Evolutionary conservation across 306 rosid species (phyloP).

Genomic region (Cercis canadensis): DNA sequence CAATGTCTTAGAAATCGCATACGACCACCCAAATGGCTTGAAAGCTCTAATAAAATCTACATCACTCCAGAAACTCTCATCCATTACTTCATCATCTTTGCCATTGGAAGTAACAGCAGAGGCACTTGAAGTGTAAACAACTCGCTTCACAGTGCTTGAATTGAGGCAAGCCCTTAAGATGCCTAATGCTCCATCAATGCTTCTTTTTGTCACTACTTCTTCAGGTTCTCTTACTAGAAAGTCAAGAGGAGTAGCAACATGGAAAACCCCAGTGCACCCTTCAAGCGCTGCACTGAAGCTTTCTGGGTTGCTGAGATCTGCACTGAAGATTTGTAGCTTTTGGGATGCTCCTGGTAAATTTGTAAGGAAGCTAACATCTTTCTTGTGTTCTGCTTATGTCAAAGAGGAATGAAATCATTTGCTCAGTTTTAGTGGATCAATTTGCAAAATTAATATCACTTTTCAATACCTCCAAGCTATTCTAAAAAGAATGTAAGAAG

Average conservation of each 20-base stretch:
- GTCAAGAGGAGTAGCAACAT: constrained; percentile 36
- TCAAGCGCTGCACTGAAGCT: constrained; percentile 39
- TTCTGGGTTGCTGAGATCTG: constrained; percentile 42
- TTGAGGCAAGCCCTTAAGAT: constrained; percentile 41
- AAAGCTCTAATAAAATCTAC: neutral
- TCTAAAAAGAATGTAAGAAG: too few relatives aligned
- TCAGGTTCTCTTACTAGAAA: constrained; percentile 34
- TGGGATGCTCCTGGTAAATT: constrained; percentile 45
- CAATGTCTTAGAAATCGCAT: constrained; percentile 45
- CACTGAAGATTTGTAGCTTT: constrained; percentile 46
- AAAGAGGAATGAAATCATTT: too few relatives aligned
- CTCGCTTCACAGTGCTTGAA: constrained; percentile 43
- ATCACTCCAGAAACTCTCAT: constrained; percentile 39
- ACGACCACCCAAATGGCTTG: constrained; percentile 16
- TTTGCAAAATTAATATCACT: too few relatives aligned
- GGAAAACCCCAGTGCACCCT: constrained; percentile 49
- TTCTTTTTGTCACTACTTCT: constrained; percentile 34
- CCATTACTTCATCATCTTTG: constrained; percentile 20
- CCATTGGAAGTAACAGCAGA: constrained; percentile 22
- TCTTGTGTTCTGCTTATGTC: constrained; percentile 6
- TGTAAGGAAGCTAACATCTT: constrained; percentile 41
- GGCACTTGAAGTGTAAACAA: constrained; percentile 48
- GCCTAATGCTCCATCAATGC: constrained; percentile 48
- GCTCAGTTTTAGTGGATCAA: too few relatives aligned
- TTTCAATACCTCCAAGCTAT: too few relatives aligned